Evolutionary conservation across 148 eudicot species (phyloP).

Genomic region (Spergularia marina): DNA sequence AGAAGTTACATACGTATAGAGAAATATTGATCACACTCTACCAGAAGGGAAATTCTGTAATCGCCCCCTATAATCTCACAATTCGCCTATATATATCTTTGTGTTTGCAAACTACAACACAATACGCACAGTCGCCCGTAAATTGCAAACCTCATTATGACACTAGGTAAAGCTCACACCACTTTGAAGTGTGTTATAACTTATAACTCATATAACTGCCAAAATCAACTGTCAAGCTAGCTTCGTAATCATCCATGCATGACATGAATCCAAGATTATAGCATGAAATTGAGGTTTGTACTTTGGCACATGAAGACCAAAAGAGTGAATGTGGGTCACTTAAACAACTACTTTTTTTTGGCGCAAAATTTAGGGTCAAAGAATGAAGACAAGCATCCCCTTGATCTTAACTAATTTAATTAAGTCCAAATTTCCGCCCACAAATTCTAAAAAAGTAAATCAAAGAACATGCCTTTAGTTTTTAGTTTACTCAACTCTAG

Average conservation of each 20-base stretch:
- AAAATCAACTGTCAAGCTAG: slow-evolving; percentile 28
- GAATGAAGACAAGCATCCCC: not conserved
- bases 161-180: no score
- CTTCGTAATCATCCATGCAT: not conserved
- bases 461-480: not conserved
- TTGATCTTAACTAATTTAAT: not conserved
- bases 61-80: no score
- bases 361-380: not conserved
- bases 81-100: no score
- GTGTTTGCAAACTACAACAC: no score
- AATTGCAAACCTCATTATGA: no score
- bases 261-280: slow-evolving; percentile 25
- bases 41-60: no score
- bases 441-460: not conserved
- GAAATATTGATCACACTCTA: no score
- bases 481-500: slow-evolving; percentile 17
- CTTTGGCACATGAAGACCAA: not conserved
- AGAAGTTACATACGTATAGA: no score
- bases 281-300: slow-evolving; percentile 28
- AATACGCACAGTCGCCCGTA: no score
- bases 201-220: slow-evolving; percentile 16
- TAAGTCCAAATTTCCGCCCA: not conserved
- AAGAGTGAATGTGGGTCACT: not conserved
- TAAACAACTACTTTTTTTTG: not conserved
- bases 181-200: no score